Percentiles rank a stretch among this genome's conserved stretches.
Conservation (phyloP, 1,139 yeast genomes). For the Geotrichum reessii region DNA sequence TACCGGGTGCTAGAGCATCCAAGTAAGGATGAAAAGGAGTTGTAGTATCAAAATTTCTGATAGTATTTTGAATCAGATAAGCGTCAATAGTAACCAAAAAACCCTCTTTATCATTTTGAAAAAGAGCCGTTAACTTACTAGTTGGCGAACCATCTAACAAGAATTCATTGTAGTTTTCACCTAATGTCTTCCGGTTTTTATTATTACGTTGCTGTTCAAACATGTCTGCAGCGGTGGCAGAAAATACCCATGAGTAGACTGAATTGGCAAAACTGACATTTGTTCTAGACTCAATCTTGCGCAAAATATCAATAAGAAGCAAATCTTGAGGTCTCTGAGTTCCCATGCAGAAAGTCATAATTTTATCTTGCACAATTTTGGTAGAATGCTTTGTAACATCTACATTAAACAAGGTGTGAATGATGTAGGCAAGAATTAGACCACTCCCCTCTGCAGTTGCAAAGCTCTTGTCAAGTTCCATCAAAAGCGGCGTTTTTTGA, state of each 20-base stretch:
- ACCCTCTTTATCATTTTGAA: constrained; percentile 46
- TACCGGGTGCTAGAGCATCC: constrained; percentile 2
- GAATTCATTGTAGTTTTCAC: constrained; percentile 14
- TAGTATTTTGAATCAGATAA: constrained; percentile 46
- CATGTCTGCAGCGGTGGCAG: constrained; percentile 15
- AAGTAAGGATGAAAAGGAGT: constrained; percentile 17
- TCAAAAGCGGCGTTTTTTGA: constrained; percentile 26
- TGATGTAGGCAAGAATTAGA: constrained; percentile 21
- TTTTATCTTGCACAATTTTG: constrained; percentile 42
- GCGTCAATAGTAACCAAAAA: constrained; percentile 54
- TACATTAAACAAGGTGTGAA: constrained; percentile 32
- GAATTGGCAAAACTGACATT: constrained; percentile 17
- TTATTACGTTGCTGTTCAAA: constrained; percentile 13
- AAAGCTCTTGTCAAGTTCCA: constrained; percentile 10
- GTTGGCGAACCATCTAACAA: constrained; percentile 16
- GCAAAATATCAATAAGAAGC: constrained; percentile 51
- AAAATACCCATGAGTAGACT: constrained; percentile 18
- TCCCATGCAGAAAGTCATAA: constrained; percentile 56
- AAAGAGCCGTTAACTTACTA: constrained; percentile 33
- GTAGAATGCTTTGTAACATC: constrained; percentile 49
- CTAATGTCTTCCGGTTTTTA: constrained; percentile 4
- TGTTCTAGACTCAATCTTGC: constrained; percentile 45
- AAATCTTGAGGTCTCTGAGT: constrained; percentile 57
- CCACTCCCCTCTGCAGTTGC: constrained; percentile 15
- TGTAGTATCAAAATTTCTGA: constrained; percentile 36